These are phyloP conservation scores for Coccinonectria pachysandricola DNA, from an alignment of 2,329 filamentous ascomycete genomes.

Conservation along the genomic window DNA sequence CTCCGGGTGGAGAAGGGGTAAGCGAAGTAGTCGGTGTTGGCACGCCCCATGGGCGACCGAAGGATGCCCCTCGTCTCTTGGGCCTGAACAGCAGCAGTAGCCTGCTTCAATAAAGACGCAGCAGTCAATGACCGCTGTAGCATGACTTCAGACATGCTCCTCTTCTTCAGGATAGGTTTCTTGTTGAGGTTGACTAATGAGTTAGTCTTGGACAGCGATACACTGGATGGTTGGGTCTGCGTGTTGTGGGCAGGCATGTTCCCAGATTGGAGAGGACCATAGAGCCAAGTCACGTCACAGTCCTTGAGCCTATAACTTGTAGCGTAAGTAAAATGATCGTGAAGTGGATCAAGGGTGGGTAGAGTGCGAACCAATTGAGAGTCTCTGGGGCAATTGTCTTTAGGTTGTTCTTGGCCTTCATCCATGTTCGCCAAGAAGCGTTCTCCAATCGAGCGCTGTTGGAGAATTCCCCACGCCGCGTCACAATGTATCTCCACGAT, in stretches of 20 bases:
- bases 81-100: conserved; percentile 74
- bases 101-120: conserved; percentile 82
- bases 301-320: conserved; percentile 85
- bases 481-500: conserved; percentile 88
- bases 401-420: conserved; percentile 79
- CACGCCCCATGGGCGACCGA: conserved; percentile 48
- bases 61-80: conserved; percentile 52
- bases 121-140: conserved; percentile 80
- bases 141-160: conserved; percentile 93
- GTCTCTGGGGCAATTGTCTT: conserved; percentile 84
- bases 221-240: conserved; percentile 30
- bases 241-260: conserved; percentile 42
- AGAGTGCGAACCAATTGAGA: conserved; percentile 66
- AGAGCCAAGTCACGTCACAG: conserved; percentile 94
- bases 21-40: conserved; percentile 58
- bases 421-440: conserved; percentile 95
- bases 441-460: conserved; percentile 83
- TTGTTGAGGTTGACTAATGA: conserved; percentile 59
- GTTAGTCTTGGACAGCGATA: conserved; percentile 39
- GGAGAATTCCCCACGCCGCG: conserved; percentile 65
- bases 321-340: conserved; percentile 19
- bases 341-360: conserved; percentile 1
- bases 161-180: conserved; percentile 93
- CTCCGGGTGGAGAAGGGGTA: conserved; percentile 53
- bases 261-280: conserved; percentile 78